Conservation (phyloP, 1,284 basidiomycete species). For the Cutaneotrichosporon dermatis region DNA sequence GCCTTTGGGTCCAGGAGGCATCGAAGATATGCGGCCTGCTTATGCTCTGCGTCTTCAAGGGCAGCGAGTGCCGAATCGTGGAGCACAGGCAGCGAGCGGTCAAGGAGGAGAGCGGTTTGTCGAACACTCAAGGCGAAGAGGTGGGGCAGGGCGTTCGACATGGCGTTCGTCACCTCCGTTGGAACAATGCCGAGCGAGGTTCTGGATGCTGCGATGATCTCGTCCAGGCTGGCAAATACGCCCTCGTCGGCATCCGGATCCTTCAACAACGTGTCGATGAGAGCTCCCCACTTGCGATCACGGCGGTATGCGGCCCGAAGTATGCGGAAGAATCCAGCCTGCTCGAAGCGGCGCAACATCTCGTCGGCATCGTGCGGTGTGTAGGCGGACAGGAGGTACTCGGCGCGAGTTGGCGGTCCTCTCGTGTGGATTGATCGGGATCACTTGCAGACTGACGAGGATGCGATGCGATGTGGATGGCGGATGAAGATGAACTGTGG, state of each 20-base stretch:
- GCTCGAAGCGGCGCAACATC: slow-evolving; percentile 67
- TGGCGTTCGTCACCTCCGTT: slow-evolving; percentile 54
- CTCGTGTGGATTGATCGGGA: slow-evolving; percentile 66
- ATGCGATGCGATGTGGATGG: slow-evolving; percentile 68
- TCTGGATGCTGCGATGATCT: slow-evolving; percentile 52
- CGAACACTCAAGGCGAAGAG: slow-evolving; percentile 62
- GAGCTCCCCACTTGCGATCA: slow-evolving; percentile 68
- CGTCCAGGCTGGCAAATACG: slow-evolving; percentile 62
- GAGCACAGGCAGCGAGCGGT: slow-evolving; percentile 61
- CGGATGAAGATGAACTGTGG: slow-evolving; percentile 76
- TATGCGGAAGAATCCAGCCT: slow-evolving; percentile 86
- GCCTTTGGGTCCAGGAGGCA: slow-evolving; percentile 63
- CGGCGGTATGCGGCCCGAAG: slow-evolving; percentile 72
- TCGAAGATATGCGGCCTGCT: slow-evolving; percentile 72
- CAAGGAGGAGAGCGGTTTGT: slow-evolving; percentile 69
- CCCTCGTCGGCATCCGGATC: slow-evolving; percentile 63
- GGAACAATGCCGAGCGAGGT: not conserved
- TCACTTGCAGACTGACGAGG: slow-evolving; percentile 68
- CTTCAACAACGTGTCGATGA: slow-evolving; percentile 69
- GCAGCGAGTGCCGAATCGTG: slow-evolving; percentile 54
- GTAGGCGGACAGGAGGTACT: slow-evolving; percentile 90
- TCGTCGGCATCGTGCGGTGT: slow-evolving; percentile 71
- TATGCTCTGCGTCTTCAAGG: slow-evolving; percentile 49
- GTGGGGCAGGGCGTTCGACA: slow-evolving; percentile 59
- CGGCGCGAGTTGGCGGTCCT: slow-evolving; percentile 94